phyloP scores from a whole-genome alignment of 164 flowering plant genomes.

The Berberis thunbergii region DNA sequence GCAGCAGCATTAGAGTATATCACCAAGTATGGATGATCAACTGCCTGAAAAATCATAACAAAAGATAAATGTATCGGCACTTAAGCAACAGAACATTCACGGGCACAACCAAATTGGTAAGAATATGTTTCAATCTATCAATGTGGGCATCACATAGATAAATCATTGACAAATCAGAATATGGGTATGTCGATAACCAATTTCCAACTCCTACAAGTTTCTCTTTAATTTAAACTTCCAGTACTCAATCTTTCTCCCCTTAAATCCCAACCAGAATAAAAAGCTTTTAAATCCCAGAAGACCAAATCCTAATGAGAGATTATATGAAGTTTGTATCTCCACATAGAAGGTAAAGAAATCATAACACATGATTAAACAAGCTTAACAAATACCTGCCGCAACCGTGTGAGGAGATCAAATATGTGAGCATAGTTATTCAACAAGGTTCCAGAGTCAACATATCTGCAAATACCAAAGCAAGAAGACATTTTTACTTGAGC shows the following conservation, averaged over 20 bases:
- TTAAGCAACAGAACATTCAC: background rate
- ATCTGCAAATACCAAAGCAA: conserved; percentile 42
- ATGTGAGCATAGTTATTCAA: conserved; percentile 93
- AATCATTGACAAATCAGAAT: no score
- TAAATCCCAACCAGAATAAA: no score
- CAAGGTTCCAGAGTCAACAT: conserved; percentile 58
- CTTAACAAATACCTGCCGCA: conserved; percentile 62
- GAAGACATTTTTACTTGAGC: background rate
- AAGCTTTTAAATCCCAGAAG: no score
- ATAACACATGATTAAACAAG: background rate
- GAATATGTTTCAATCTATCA: background rate
- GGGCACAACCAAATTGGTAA: background rate
- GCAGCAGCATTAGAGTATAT: conserved; percentile 48
- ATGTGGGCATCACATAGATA: no score
- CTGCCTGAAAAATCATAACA: conserved; percentile 45
- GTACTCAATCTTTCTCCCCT: no score
- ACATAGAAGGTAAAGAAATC: background rate
- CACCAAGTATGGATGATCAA: conserved; percentile 95
- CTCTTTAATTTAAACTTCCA: no score
- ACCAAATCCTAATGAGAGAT: no score
- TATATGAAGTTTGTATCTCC: background rate
- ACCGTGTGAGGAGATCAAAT: conserved; percentile 83
- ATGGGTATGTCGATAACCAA: no score
- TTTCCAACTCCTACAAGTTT: no score
- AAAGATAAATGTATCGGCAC: background rate